Base-by-base conservation (phyloP, 2,329 filamentous ascomycete genomes). In the Xylariales sp. region DNA sequence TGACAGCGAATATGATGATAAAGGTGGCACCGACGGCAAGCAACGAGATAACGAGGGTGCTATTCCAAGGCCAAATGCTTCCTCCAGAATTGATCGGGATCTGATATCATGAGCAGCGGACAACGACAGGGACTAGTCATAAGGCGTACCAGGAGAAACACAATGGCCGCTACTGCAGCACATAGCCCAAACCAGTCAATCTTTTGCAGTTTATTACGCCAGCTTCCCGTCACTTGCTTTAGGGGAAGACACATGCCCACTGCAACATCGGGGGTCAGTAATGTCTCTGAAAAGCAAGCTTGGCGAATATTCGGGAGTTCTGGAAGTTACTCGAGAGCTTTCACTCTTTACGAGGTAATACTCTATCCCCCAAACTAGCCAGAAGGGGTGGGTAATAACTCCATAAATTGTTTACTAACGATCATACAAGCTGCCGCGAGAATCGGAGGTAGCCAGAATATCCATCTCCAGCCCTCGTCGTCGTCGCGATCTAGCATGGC, bases 31-130 rank as follows among this genome's bases (percentile, higher is more conserved):
- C 49, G 6, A 49, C 31, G 3, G 32, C 36, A 5, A 53, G 22
- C 11, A 52, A 31, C 4, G 45, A 28, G 12, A 51, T 52, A 7
- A 48, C 38, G 4, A 51, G 21, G 3, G 45, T 16, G 20, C 44
- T 43, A 29, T 48, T 41, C 50, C 50, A 54, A 9, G 51, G 44
- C 16, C 42, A 52, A 24, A 45, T 42, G 22, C 46, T 54, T 15
- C 50, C 51, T 6, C 51, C 51, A 1, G 50, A 54, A 42, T 50
- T 51, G 7, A 56, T 46, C 4, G 54, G 52, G 34, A 55, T 51
- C 53, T 53, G 21, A 5, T 11, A 11, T 34, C n/a, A 3, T 25
- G 34, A 15, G 42, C 12, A 10, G 22, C 18, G 4, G 16, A 41
- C 28, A 39, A 3, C 42, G 11, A 40, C 20, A 11, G 16, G 10